Evolutionary conservation across 1,284 basidiomycete species (phyloP).

Genomic region (Cystobasidium slooffiae): DNA sequence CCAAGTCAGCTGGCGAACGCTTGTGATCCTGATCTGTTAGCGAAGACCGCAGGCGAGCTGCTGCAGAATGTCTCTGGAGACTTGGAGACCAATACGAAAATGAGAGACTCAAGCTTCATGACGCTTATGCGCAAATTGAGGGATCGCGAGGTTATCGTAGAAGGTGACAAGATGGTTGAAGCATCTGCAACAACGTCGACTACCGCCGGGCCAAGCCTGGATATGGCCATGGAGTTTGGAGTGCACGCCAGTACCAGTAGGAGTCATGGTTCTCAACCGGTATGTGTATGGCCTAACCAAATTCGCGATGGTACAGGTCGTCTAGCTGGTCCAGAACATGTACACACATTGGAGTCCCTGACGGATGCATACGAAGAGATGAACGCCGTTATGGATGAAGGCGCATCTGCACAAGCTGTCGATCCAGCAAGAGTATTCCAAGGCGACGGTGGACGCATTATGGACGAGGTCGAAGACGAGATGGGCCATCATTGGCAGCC

Average conservation of each 20-base stretch:
- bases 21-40: slow-evolving; percentile 55
- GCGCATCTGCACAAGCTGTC: slow-evolving; percentile 42
- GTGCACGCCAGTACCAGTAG: slow-evolving; percentile 9
- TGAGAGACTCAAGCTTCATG: slow-evolving; percentile 85
- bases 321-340: not conserved
- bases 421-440: slow-evolving; percentile 48
- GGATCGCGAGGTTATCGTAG: slow-evolving; percentile 79
- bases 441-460: slow-evolving; percentile 51
- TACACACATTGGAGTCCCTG: slow-evolving; percentile 12
- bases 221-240: not conserved
- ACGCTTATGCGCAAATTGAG: slow-evolving; percentile 82
- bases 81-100: slow-evolving; percentile 76
- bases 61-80: slow-evolving; percentile 58
- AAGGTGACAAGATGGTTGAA: slow-evolving; percentile 77
- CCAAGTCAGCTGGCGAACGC: slow-evolving; percentile 41
- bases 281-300: slow-evolving; percentile 26
- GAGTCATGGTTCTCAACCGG: slow-evolving; percentile 21
- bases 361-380: slow-evolving; percentile 46
- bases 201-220: not conserved
- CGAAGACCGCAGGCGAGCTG: slow-evolving; percentile 57
- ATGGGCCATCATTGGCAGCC: slow-evolving; percentile 27
- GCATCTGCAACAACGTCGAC: slow-evolving; percentile 40
- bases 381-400: slow-evolving; percentile 48
- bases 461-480: slow-evolving; percentile 32
- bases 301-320: not conserved